phyloP scores from a whole-genome alignment of 2,329 filamentous ascomycete species.

The Venturia asperata region DNA sequence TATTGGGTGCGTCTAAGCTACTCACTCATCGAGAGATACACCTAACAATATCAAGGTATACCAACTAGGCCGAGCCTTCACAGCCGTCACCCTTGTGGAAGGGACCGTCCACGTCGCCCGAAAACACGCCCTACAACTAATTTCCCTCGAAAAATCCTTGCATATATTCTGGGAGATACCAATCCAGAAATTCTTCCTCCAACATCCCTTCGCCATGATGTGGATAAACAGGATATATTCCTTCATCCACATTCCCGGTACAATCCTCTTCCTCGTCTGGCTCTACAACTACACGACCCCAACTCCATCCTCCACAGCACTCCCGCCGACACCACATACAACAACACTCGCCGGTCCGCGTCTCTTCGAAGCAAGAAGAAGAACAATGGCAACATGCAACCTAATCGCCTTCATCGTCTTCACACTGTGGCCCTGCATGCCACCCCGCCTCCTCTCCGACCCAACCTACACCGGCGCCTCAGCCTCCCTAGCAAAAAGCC shows the following conservation, averaged over 20 bases:
- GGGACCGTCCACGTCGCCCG: conserved; percentile 62
- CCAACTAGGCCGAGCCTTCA: conserved; percentile 65
- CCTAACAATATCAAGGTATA: conserved; percentile 50
- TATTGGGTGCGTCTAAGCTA: conserved; percentile 58
- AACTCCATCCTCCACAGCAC: conserved; percentile 26
- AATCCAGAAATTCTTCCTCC: conserved; percentile 53
- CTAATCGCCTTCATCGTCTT: conserved; percentile 53
- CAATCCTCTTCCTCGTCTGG: conserved; percentile 60
- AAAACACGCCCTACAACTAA: conserved; percentile 59
- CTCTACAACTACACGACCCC: conserved; percentile 59
- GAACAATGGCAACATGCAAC: conserved; percentile 53
- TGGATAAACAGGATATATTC: conserved; percentile 69
- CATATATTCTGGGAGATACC: conserved; percentile 58
- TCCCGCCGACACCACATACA: not conserved
- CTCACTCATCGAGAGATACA: not conserved
- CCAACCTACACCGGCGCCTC: conserved; percentile 46
- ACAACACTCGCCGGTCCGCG: conserved; percentile 40
- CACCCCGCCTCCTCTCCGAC: conserved; percentile 50
- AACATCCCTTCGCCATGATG: conserved; percentile 50
- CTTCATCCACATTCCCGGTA: conserved; percentile 71
- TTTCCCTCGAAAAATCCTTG: conserved; percentile 58
- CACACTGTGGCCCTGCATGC: conserved; percentile 55
- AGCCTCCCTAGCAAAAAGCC: conserved; percentile 53
- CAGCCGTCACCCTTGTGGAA: conserved; percentile 60
- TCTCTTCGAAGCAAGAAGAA: conserved; percentile 49